Conservation (phyloP, 163 green algal species). For the Scenedesmus sp. region DNA sequence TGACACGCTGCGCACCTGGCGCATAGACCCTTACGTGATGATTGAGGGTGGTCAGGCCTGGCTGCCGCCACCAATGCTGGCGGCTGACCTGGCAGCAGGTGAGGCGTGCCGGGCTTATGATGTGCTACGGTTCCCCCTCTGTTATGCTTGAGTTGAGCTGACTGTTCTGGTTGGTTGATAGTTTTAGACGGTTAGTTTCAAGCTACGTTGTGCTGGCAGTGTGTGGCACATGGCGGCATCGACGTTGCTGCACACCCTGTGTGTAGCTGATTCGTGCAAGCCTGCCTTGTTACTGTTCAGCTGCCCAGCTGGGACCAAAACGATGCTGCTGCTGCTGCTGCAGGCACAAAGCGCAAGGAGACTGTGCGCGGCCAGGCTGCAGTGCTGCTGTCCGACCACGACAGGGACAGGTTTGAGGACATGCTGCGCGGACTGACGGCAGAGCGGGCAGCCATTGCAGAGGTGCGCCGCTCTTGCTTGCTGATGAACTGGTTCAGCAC, state of each 20-base stretch:
- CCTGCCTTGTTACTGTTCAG: neutral
- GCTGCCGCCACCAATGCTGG: conserved; percentile 89
- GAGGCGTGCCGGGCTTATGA: neutral
- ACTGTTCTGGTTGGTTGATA: too few species aligned
- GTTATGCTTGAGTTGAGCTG: too few species aligned
- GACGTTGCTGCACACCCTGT: too few species aligned
- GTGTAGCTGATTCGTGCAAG: too few species aligned
- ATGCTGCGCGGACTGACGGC: conserved; percentile 86
- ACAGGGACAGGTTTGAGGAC: conserved; percentile 88
- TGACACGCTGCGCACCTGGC: conserved; percentile 84
- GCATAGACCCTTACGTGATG: conserved; percentile 95
- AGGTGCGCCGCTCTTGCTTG: conserved; percentile 46
- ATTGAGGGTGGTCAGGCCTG: conserved; percentile 86
- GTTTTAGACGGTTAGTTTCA: too few species aligned
- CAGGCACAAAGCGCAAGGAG: conserved; percentile 38
- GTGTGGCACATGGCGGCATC: too few species aligned
- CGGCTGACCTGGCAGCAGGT: conserved; percentile 48
- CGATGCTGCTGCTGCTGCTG: conserved; percentile 1
- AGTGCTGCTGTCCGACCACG: conserved; percentile 78
- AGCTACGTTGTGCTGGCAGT: too few species aligned
- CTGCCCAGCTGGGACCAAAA: neutral
- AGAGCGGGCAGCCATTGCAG: conserved; percentile 77
- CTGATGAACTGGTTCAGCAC: too few species aligned
- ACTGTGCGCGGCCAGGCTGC: conserved; percentile 30
- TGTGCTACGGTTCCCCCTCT: too few species aligned